Percentiles rank a stretch among this genome's conserved stretches.
Evolutionary conservation across 768 basidiomycete genomes (phyloP).

Genomic region (Dioszegia crocea): DNA sequence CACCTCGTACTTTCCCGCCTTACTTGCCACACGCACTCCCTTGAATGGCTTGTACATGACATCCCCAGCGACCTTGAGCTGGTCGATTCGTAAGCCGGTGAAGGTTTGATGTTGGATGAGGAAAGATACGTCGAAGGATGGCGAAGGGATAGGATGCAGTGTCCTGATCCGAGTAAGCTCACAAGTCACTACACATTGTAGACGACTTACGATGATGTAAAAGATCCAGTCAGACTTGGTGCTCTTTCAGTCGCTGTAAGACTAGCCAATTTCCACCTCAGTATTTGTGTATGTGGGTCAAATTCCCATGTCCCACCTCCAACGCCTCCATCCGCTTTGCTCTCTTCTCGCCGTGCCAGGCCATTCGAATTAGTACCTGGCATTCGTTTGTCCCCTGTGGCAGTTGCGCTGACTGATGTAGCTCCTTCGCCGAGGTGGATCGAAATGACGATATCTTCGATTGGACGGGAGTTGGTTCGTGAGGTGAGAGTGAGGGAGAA

Average conservation of each 20-base stretch:
- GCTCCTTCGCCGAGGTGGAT: slow-evolving; percentile 72
- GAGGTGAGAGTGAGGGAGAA: slow-evolving; percentile 47
- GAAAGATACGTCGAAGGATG: slow-evolving; percentile 68
- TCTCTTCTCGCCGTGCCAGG: slow-evolving; percentile 5
- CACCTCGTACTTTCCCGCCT: slow-evolving; percentile 65
- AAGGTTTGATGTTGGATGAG: slow-evolving; percentile 67
- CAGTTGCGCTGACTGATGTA: slow-evolving; percentile 66
- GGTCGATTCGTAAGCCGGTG: slow-evolving; percentile 77
- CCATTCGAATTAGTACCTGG: slow-evolving; percentile 1
- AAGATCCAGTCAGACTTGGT: slow-evolving; percentile 74
- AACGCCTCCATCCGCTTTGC: slow-evolving; percentile 28
- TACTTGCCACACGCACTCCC: slow-evolving; percentile 68
- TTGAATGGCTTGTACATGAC: slow-evolving; percentile 88
- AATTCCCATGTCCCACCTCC: slow-evolving; percentile 72
- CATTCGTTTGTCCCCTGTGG: slow-evolving; percentile 50
- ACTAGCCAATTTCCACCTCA: slow-evolving; percentile 74
- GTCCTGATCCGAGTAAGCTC: slow-evolving; percentile 46
- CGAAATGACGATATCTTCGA: slow-evolving; percentile 70
- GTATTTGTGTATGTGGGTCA: slow-evolving; percentile 62
- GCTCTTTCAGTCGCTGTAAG: slow-evolving; percentile 61
- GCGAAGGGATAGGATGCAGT: slow-evolving; percentile 61
- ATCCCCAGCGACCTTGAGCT: slow-evolving; percentile 67
- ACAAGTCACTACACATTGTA: neutral
- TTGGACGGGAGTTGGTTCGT: slow-evolving; percentile 52
- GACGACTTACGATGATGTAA: slow-evolving; percentile 60